phyloP scores from a whole-genome alignment of 2,329 filamentous ascomycete genomes.

The Diaporthe sp. region DNA sequence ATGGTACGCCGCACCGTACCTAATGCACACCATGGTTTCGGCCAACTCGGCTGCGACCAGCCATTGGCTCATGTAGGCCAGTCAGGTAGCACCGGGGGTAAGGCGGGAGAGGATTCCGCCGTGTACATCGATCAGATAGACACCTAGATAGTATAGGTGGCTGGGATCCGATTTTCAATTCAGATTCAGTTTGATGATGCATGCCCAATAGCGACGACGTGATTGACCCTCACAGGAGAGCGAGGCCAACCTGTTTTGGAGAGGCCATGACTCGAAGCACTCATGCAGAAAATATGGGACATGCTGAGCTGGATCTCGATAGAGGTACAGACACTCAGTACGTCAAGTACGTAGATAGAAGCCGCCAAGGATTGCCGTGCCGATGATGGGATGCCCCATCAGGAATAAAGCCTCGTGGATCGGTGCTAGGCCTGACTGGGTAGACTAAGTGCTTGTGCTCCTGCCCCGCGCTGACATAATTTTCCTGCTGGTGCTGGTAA shows the following conservation, averaged over 20 bases:
- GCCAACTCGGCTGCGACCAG: background rate
- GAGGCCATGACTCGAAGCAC: background rate
- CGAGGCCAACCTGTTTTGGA: background rate
- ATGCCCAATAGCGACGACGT: background rate
- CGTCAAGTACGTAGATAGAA: background rate
- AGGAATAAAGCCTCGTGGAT: conserved; percentile 10
- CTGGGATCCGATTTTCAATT: background rate
- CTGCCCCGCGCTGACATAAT: conserved; percentile 36
- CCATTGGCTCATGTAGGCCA: background rate
- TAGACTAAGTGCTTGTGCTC: conserved; percentile 62
- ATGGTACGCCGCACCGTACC: background rate
- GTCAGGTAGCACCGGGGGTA: conserved; percentile 16
- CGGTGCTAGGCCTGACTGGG: conserved; percentile 65
- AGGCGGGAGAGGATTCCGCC: conserved; percentile 23
- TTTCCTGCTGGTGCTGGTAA: background rate
- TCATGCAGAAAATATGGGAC: conserved; percentile 16
- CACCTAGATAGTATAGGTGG: too few relatives aligned
- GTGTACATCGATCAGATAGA: conserved; percentile 5
- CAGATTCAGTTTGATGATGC: conserved; percentile 23
- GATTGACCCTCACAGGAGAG: background rate
- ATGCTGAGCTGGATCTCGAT: conserved; percentile 1
- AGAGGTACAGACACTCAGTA: background rate
- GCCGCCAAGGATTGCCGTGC: conserved; percentile 55
- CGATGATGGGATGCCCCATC: conserved; percentile 51
- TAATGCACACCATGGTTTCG: conserved; percentile 23